Conservation (phyloP, 2,329 filamentous ascomycete species). For the Purpureocillium takamizusanense region DNA sequence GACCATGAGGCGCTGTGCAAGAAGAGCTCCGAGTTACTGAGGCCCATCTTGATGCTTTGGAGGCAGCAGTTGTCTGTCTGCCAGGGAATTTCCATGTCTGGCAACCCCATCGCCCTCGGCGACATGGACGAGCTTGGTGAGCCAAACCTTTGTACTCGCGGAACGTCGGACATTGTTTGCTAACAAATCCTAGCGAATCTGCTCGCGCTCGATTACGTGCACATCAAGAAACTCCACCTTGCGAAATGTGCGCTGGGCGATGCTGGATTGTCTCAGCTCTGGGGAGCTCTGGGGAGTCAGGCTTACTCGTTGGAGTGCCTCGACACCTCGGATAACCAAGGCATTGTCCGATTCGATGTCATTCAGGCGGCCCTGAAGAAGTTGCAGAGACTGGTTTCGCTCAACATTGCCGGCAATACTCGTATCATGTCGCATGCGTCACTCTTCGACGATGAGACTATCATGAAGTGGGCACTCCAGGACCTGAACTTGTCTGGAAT, state of each 20-base stretch:
- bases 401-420: conserved; percentile 43
- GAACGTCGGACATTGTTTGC: not conserved
- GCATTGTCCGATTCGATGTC: conserved; percentile 38
- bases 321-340: conserved; percentile 44
- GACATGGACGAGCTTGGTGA: conserved; percentile 42
- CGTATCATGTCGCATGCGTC: conserved; percentile 34
- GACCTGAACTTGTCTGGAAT: conserved; percentile 47
- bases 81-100: conserved; percentile 40
- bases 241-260: conserved; percentile 44
- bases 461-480: conserved; percentile 37
- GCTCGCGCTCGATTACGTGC: conserved; percentile 23
- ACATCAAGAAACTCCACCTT: conserved; percentile 39
- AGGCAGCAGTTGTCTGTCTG: conserved; percentile 37
- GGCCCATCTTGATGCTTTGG: conserved; percentile 40
- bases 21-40: conserved; percentile 30
- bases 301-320: conserved; percentile 35
- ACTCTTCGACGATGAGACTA: conserved; percentile 34
- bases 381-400: conserved; percentile 32
- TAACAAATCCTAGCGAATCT: conserved; percentile 18
- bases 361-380: conserved; percentile 34
- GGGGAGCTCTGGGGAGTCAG: conserved; percentile 36
- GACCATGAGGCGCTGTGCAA: conserved; percentile 13
- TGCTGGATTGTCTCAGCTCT: conserved; percentile 35
- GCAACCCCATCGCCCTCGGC: conserved; percentile 34
- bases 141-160: not conserved